Base-by-base conservation (phyloP, 768 basidiomycete genomes). In the Auriscalpium vulgare region DNA sequence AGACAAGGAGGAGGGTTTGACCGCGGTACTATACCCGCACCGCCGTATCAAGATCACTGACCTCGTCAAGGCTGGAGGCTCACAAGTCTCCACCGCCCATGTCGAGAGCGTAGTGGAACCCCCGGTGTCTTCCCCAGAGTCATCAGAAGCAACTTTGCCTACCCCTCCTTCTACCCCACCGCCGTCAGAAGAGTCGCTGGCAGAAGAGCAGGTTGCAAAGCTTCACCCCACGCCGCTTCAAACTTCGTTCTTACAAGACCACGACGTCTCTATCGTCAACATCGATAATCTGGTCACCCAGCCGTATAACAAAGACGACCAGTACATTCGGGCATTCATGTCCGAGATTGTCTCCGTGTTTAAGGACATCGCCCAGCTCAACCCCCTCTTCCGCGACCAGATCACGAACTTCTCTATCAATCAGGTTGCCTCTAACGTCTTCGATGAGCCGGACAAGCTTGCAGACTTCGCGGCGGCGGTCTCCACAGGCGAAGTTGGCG, bases 381-480 rank as follows among this genome's bases (percentile, higher is more conserved):
- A 97, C 70, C 94, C 94, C 2, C 83, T 97, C 61, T 97, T 98
- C 85, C 88, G 95, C 45, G 95, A 97, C 74, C 95, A 97, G 67
- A 95, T 97, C 62, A 93, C 94, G 59, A 93, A 92, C 68, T 97
- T 97, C 70, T 89, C 89, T 14, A 93, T 95, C 71, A 88, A 88
- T 67, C 92, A 95, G 68, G 83, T 91, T 54, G 88, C 93, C 2
- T 81, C 88, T 9, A 97, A 93, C 71, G 89, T 97, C 54, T 97
- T 98, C 63, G 94, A 97, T 66, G 95, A 97, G 66, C 95, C 95
- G 0, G 94, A 97, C 69, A 94, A 94, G 67, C 83, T 97, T 23
- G 95, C 95, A 0, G 97, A 99, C 67, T 95, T 98, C 61, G 93
- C 95, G 0, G 97, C 97, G 0, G 95, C 95, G 0, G 94, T 97